These are phyloP conservation scores for Paecilomyces sp. DNA, from an alignment of 2,329 filamentous ascomycete genomes.

Conservation along the genomic window DNA sequence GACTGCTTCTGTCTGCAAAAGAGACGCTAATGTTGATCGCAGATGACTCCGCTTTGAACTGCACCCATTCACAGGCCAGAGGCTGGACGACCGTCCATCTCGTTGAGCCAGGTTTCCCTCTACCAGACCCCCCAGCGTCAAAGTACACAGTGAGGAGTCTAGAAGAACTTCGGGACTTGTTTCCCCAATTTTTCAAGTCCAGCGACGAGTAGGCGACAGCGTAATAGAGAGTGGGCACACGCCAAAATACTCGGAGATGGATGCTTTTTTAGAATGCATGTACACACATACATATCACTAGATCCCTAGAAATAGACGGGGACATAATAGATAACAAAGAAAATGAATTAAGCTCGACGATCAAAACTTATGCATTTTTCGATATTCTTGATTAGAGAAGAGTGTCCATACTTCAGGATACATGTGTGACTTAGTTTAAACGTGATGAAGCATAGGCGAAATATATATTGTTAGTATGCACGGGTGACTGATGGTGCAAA, in stretches of 20 bases:
- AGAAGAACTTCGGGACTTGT: constrained; percentile 66
- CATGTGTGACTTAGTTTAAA: too few relatives aligned
- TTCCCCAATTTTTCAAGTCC: constrained; percentile 77
- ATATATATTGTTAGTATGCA: not conserved
- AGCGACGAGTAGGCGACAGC: constrained; percentile 4
- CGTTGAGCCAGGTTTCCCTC: constrained; percentile 64
- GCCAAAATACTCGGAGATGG: not conserved
- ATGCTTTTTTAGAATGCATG: not conserved
- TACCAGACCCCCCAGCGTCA: constrained; percentile 58
- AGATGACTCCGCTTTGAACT: constrained; percentile 84
- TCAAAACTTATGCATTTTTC: not conserved
- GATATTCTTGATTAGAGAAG: too few relatives aligned
- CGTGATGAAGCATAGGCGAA: too few relatives aligned
- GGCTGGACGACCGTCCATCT: constrained; percentile 86
- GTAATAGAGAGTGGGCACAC: not conserved
- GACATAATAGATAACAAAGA: not conserved
- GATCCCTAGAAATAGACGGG: not conserved
- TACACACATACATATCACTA: not conserved
- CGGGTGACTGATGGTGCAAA: too few relatives aligned
- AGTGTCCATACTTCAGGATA: too few relatives aligned
- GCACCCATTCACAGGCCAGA: constrained; percentile 63
- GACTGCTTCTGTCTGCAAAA: not conserved
- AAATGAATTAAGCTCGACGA: not conserved
- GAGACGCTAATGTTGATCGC: not conserved
- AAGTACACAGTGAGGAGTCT: constrained; percentile 70